Percentiles rank a stretch among this genome's conserved stretches.
Conservation (phyloP, 2,329 filamentous ascomycete species). For the Aspergillus sp. region DNA sequence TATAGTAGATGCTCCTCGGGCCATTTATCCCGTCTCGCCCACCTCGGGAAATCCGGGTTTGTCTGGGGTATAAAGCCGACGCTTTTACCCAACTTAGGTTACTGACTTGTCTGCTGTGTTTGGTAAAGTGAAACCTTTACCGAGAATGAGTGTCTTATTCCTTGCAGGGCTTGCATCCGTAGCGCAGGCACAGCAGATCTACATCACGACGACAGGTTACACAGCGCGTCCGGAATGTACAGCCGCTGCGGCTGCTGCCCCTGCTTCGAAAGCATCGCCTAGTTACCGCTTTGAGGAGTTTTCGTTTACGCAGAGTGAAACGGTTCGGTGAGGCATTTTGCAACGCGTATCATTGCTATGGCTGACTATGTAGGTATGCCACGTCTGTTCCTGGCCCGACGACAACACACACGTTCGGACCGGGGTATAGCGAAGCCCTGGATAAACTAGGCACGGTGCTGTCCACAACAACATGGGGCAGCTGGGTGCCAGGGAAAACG, state of each 20-base stretch:
- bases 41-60: too few species aligned
- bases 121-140: too few species aligned
- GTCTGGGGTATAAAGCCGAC: too few species aligned
- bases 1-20: too few species aligned
- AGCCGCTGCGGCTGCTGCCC: neutral
- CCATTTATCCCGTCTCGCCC: too few species aligned
- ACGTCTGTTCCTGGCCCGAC: neutral
- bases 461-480: slow-evolving; percentile 2
- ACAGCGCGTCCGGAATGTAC: neutral
- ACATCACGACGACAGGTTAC: neutral
- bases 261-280: neutral
- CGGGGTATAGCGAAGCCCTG: neutral
- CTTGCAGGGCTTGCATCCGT: neutral
- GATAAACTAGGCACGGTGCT: neutral
- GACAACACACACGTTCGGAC: neutral
- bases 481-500: neutral
- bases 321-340: neutral
- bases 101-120: too few species aligned
- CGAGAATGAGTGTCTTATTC: neutral
- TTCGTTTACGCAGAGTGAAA: neutral
- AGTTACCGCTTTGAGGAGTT: neutral
- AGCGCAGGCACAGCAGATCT: neutral
- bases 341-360: too few species aligned
- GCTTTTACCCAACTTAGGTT: too few species aligned
- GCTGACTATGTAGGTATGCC: neutral